These are phyloP conservation scores for Xylaria palmicola DNA, from an alignment of 495 filamentous ascomycete species.

Conservation along the genomic window DNA sequence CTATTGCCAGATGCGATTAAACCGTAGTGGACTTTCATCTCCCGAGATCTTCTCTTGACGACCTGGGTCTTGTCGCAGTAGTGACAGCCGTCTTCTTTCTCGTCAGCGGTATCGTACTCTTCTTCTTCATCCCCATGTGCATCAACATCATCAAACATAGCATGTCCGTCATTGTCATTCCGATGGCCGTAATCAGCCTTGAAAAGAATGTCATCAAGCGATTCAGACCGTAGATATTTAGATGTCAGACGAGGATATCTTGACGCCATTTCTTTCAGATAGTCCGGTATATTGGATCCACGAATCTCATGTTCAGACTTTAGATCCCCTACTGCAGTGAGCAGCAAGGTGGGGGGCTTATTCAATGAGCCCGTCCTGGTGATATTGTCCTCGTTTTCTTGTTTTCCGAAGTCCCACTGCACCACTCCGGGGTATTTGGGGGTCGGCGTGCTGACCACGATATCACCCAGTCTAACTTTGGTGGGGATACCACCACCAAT, in stretches of 20 bases:
- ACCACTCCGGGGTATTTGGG: slow-evolving; percentile 34
- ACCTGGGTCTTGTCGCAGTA: slow-evolving; percentile 1
- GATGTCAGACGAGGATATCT: neutral
- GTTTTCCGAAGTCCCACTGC: slow-evolving; percentile 45
- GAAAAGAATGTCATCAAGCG: neutral
- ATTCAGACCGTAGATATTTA: neutral
- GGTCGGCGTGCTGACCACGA: slow-evolving; percentile 38
- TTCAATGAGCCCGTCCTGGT: slow-evolving; percentile 32
- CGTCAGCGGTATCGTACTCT: neutral
- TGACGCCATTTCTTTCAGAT: neutral
- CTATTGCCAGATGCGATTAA: slow-evolving; percentile 30
- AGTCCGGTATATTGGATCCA: neutral
- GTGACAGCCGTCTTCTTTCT: neutral
- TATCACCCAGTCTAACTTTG: slow-evolving; percentile 35
- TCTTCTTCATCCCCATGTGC: neutral
- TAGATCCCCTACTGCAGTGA: neutral
- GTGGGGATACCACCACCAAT: slow-evolving; percentile 38
- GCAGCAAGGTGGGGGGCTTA: neutral
- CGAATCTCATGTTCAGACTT: neutral
- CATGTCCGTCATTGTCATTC: neutral
- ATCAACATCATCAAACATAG: neutral
- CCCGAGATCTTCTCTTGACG: neutral
- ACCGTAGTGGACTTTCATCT: slow-evolving; percentile 31
- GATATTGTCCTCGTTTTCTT: slow-evolving; percentile 24
- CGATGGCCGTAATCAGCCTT: neutral